A percentile compares a stretch with the other conserved stretches of the same genome.
Evolutionary conservation across 2,329 filamentous ascomycete species (phyloP).

Genomic region (Neonectria hederae): DNA sequence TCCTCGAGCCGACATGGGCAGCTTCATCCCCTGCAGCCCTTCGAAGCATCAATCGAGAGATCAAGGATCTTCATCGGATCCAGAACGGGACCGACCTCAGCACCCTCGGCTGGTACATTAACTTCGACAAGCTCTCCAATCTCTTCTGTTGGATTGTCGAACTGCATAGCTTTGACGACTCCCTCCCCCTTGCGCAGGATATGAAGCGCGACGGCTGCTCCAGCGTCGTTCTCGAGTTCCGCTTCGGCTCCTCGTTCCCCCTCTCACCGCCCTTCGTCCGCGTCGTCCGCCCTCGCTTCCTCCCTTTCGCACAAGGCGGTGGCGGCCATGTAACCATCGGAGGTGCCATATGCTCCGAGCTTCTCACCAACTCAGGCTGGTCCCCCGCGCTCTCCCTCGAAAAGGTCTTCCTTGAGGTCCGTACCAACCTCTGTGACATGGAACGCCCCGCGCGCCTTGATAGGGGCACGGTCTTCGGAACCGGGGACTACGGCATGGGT

Average conservation of each 20-base stretch:
- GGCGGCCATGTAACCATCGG: conserved; percentile 88
- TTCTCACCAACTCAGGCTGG: conserved; percentile 88
- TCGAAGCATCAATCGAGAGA: conserved; percentile 54
- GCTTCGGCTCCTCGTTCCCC: conserved; percentile 81
- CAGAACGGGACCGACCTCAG: conserved; percentile 70
- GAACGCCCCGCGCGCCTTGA: conserved; percentile 81
- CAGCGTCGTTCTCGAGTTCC: conserved; percentile 82
- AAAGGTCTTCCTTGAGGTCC: conserved; percentile 81
- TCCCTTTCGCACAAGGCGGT: conserved; percentile 75
- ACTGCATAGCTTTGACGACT: conserved; percentile 79
- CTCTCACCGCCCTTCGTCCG: conserved; percentile 85
- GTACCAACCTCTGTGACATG: conserved; percentile 74
- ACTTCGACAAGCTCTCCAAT: conserved; percentile 72
- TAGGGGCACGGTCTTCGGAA: not conserved
- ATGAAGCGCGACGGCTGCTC: conserved; percentile 70
- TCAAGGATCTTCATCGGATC: conserved; percentile 69
- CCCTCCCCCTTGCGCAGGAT: conserved; percentile 76
- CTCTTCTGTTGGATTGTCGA: conserved; percentile 94
- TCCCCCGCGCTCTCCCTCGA: conserved; percentile 77
- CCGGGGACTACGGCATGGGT: conserved; percentile 67
- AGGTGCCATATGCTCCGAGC: conserved; percentile 85
- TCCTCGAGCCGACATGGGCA: conserved; percentile 54
- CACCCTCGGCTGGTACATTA: conserved; percentile 85
- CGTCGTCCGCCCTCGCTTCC: conserved; percentile 81
- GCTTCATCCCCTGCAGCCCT: conserved; percentile 41